Base-by-base conservation (phyloP, 106 monocot genomes). In the Dendrobium chrysotoxum region DNA sequence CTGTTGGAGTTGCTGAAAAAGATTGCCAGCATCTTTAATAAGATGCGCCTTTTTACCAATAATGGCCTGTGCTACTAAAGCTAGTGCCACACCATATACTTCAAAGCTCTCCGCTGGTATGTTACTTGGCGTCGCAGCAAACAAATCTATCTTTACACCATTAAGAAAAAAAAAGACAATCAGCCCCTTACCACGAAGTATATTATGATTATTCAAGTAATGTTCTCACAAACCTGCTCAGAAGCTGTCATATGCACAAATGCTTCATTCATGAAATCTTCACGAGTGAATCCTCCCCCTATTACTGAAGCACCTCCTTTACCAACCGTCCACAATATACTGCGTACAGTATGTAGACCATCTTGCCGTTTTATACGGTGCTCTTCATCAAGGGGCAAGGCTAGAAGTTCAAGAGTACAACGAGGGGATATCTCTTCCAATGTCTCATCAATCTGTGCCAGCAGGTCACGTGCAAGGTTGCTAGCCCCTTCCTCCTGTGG, bases 401-500 rank as follows among this genome's bases (percentile, higher is more conserved):
- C 90, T 20, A 98, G 82, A 81, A 98, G 98, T 79, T 95, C 98
- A 39, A 98, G 84, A 45, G 91, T 83, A 83, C 85, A 95, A 28
- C 81, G 85, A 80, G 94, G 98, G 28, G 91, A 87, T 68, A 98
- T 92, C 66, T 95, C 98, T 87, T 98, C 98, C 57, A 98, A 75
- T 81, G 98, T 98, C 65, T 93, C 92, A 38, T 98, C 95, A 79
- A 98, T 98, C 71, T 98, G 98, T 67, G 79, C 78, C 80, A 85
- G 82, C 31, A 98, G 78, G 81, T 92, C 87, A 68, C 88, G 92
- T 53, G 95, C 98, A 82, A 98, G 98, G 75, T 91, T 95, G 77
- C 88, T 95, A 64, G 95, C 95, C 64, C 98, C 98, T 88, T 98
- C 98, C 85, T 98, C 98, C 95, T 98, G 73, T 25, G 41, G 54